Base-by-base conservation (phyloP, 2,329 filamentous ascomycete species). In the Penicillium carneum region DNA sequence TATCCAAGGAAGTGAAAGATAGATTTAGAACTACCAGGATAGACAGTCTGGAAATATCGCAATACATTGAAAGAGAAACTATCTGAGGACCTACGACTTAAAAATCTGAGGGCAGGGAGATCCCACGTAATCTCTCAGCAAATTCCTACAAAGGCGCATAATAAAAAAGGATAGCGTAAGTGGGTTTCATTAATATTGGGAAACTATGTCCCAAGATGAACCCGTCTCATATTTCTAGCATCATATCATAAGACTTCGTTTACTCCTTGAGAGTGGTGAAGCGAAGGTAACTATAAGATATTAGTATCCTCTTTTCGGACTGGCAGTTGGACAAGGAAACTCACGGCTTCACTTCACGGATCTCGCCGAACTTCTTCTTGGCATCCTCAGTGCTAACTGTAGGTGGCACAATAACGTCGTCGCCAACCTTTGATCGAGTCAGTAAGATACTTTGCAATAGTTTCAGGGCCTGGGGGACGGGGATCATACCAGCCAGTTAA, bases 351-450 rank as follows among this genome's bases (percentile, higher is more conserved):
- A 88, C 79, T 76, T 86, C 84, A 69, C 82, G 79, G 38, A 88
- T 81, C 61, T 94, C 85, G 65, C 91, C 91, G 85, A 96, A 97
- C 75, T 96, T 88, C 81, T 90, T 88, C 85, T 89, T 89, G 75
- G 93, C 93, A 82, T 95, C 89, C 78, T 91, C 90, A 65, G 92
- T 93, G 77, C 87, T 90, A 76, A 97, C 87, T 63, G 84, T 84
- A 48, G 93, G 92, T 75, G 93, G 92, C 65, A 97, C 91, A 75
- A 97, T 96, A 70, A 97, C 93, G 77, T 97, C 93, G 73, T 96
- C 90, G 57, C 93, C 93, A 46, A 88, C 88, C 53, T 41, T 41
- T 10, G 8, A 6, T 52, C 4, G 10, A 18, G 23, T 53, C 12
- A 53, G 38, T 33, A 43, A 43, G n/a, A 31, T 33, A 23, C 8